A percentile compares a stretch with the other conserved stretches of the same genome.
These are phyloP conservation scores for Sindora glabra DNA, from an alignment of 306 rosid species.

Conservation along the genomic window DNA sequence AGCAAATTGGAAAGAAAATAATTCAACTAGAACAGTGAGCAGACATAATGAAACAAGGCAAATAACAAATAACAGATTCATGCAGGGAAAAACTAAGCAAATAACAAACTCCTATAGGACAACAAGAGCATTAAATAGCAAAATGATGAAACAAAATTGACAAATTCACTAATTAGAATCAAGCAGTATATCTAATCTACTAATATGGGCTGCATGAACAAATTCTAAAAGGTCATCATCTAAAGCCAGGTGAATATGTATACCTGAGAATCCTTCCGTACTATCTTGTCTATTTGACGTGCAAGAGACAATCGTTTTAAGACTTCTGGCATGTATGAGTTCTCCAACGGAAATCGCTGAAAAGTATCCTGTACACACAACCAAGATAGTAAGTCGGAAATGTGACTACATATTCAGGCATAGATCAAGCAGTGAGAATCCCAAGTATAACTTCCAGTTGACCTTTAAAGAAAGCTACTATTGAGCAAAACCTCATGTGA, in stretches of 20 bases:
- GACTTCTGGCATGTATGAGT: constrained; percentile 83
- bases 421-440: constrained; percentile 4
- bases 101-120: not conserved
- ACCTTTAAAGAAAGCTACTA: too few species aligned
- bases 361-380: constrained; percentile 46
- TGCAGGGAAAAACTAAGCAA: not conserved
- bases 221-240: constrained; percentile 3
- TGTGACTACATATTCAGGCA: constrained; percentile 1
- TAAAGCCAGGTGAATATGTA: constrained; percentile 14
- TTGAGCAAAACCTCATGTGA: not conserved
- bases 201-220: not conserved
- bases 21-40: not conserved
- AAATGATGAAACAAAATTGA: constrained; percentile 4
- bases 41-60: too few species aligned
- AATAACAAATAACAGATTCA: too few species aligned
- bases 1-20: not conserved
- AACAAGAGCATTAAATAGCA: not conserved
- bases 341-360: constrained; percentile 77
- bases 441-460: not conserved
- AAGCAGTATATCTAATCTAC: not conserved
- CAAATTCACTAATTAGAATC: not conserved
- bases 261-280: constrained; percentile 80
- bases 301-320: constrained; percentile 77
- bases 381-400: constrained; percentile 1
- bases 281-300: constrained; percentile 82